Conservation (phyloP, 2,329 filamentous ascomycete species). For the Alternaria gansuensis region DNA sequence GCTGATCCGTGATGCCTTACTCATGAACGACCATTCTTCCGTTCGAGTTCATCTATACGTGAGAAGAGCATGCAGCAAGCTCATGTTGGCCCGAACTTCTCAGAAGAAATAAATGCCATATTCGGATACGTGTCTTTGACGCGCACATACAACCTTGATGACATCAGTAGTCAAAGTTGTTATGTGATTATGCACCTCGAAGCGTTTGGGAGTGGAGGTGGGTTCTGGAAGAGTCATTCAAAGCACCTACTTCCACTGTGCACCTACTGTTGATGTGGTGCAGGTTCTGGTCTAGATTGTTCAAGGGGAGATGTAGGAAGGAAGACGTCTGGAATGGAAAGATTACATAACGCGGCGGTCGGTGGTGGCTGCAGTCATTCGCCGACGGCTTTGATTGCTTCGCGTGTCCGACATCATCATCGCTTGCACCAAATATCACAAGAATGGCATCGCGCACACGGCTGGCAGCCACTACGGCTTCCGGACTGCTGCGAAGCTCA, state of each 20-base stretch:
- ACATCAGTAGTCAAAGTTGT: neutral
- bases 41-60: too few relatives aligned
- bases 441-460: conserved; percentile 52
- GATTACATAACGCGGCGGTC: conserved; percentile 33
- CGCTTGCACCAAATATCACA: conserved; percentile 29
- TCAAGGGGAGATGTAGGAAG: neutral
- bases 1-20: too few relatives aligned
- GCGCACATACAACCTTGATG: neutral
- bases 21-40: too few relatives aligned
- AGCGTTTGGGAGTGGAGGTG: neutral
- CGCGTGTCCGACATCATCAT: conserved; percentile 32
- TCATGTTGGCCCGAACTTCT: too few relatives aligned
- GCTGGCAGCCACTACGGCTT: conserved; percentile 44
- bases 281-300: neutral
- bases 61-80: too few relatives aligned
- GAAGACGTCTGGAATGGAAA: neutral
- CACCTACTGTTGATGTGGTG: too few relatives aligned
- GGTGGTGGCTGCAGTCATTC: conserved; percentile 23
- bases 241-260: too few relatives aligned
- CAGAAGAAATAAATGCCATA: too few relatives aligned
- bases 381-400: conserved; percentile 31
- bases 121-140: too few relatives aligned
- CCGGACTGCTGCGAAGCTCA: conserved; percentile 38
- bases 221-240: neutral
- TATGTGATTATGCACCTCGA: neutral